phyloP scores from a whole-genome alignment of 192 early-diverging fungal species.

The Ambispora gerdemannii region DNA sequence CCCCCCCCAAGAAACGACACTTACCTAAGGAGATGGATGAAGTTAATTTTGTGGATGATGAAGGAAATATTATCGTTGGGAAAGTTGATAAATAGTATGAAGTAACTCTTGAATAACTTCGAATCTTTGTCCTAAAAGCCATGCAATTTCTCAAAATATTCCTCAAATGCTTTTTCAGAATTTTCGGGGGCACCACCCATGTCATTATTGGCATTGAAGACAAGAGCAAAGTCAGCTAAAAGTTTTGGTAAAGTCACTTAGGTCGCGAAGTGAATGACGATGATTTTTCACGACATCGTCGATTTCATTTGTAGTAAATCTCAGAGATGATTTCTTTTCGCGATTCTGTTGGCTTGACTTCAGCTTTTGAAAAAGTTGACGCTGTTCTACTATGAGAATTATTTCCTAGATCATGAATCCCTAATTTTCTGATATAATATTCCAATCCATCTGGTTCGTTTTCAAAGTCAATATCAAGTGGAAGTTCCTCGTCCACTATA shows the following conservation, averaged over 20 bases:
- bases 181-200: not conserved
- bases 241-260: slow-evolving; percentile 55
- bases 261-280: slow-evolving; percentile 57
- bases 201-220: slow-evolving; percentile 33
- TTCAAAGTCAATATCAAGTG: not conserved
- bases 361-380: not conserved
- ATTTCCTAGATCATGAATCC: not conserved
- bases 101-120: slow-evolving; percentile 11
- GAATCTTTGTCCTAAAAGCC: not conserved
- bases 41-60: too few relatives aligned
- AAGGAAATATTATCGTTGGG: not conserved
- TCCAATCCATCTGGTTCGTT: not conserved
- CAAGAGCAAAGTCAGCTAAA: slow-evolving; percentile 55
- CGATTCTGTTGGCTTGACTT: not conserved
- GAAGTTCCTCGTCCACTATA: slow-evolving; percentile 16
- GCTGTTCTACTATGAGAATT: not conserved
- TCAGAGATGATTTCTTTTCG: not conserved
- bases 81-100: slow-evolving; percentile 14
- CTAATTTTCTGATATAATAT: not conserved
- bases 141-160: slow-evolving; percentile 16
- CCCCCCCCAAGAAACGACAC: too few relatives aligned
- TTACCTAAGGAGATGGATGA: too few relatives aligned
- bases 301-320: slow-evolving; percentile 33
- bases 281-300: slow-evolving; percentile 58
- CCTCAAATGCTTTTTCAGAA: slow-evolving; percentile 17